phyloP scores from a whole-genome alignment of 2,329 filamentous ascomycete species.

The Trichoderma sp. region DNA sequence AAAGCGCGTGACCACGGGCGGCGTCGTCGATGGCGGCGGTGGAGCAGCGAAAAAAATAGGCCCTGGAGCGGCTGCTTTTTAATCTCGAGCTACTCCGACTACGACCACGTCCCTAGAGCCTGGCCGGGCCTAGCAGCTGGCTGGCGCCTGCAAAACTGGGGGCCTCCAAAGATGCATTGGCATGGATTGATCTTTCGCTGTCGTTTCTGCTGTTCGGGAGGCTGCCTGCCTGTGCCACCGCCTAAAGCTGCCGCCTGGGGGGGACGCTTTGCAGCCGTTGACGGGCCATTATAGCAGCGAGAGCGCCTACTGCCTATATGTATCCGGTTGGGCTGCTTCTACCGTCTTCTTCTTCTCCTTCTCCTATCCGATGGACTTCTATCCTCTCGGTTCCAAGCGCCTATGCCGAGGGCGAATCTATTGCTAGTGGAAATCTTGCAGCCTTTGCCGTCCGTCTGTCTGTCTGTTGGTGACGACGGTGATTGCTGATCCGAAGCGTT shows the following conservation, averaged over 20 bases:
- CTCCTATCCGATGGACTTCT: not conserved
- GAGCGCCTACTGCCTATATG: not conserved
- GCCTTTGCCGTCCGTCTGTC: constrained; percentile 5
- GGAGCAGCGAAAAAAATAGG: constrained; percentile 2
- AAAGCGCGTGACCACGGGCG: constrained; percentile 43
- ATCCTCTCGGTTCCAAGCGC: constrained; percentile 7
- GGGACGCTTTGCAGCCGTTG: not conserved
- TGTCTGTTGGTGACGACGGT: not conserved
- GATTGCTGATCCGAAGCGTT: not conserved
- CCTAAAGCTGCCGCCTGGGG: constrained; percentile 10
- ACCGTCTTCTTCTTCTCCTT: not conserved
- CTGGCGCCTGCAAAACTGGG: not conserved
- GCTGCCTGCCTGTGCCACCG: constrained; percentile 13
- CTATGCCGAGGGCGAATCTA: not conserved
- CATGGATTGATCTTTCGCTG: not conserved
- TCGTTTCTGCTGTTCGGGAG: not conserved
- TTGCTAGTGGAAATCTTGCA: not conserved
- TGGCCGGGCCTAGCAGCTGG: not conserved
- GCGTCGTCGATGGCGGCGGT: constrained; percentile 27
- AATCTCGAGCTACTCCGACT: not conserved
- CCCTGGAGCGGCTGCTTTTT: not conserved
- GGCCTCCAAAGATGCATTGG: not conserved
- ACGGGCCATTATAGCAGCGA: not conserved
- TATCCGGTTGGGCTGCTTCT: not conserved
- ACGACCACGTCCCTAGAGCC: not conserved